Evolutionary conservation across 2,329 filamentous ascomycete genomes (phyloP).

Genomic region (Colletotrichum tofieldiae): DNA sequence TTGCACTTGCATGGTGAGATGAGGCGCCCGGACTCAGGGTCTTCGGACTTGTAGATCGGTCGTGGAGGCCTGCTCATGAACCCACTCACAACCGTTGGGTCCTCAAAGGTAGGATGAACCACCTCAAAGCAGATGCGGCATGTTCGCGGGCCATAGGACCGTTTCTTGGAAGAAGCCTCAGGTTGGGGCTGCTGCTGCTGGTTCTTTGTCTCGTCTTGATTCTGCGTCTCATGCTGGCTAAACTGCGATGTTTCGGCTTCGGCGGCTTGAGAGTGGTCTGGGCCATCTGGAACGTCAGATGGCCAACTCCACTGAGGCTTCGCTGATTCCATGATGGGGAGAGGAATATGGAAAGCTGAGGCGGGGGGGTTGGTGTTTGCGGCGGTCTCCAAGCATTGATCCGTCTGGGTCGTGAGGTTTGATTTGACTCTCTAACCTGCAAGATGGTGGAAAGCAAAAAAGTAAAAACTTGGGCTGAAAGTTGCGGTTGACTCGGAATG

Average conservation of each 20-base stretch:
- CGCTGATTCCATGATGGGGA: slow-evolving; percentile 24
- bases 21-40: slow-evolving; percentile 81
- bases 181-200: slow-evolving; percentile 15
- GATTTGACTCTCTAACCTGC: background rate
- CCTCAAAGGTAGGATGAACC: slow-evolving; percentile 64
- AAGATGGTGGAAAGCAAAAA: slow-evolving; percentile 2
- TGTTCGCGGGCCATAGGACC: slow-evolving; percentile 78
- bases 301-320: slow-evolving; percentile 38
- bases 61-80: slow-evolving; percentile 47
- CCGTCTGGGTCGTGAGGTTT: slow-evolving; percentile 1
- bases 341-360: background rate
- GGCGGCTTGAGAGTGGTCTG: slow-evolving; percentile 17
- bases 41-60: slow-evolving; percentile 79
- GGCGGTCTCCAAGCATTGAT: background rate
- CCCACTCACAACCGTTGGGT: slow-evolving; percentile 44
- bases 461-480: slow-evolving; percentile 1
- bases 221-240: slow-evolving; percentile 8
- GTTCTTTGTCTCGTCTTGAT: background rate
- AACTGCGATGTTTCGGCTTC: slow-evolving; percentile 6
- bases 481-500: slow-evolving; percentile 5
- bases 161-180: slow-evolving; percentile 44
- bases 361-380: too few relatives aligned
- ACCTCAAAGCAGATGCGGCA: slow-evolving; percentile 93
- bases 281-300: slow-evolving; percentile 23
- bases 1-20: slow-evolving; percentile 94